phyloP scores from a whole-genome alignment of 2,329 filamentous ascomycete species.

The Aspergillus clavatus region DNA sequence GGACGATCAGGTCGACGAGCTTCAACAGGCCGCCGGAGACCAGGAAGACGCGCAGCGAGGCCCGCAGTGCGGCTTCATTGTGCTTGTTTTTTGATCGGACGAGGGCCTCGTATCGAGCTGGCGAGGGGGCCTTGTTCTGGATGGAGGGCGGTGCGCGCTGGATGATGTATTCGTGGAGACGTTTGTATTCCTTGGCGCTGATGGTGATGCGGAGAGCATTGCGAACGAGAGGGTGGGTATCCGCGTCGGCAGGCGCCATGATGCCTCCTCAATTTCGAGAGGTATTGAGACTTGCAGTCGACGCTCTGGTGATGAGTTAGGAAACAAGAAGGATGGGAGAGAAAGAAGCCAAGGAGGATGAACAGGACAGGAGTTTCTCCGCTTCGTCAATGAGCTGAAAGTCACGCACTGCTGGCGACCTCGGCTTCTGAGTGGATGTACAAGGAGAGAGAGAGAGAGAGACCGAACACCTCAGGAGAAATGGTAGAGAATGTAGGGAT shows the following conservation, averaged over 20 bases:
- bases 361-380: not conserved
- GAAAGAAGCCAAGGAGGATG: not conserved
- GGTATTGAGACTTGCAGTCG: not conserved
- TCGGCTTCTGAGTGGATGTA: not conserved
- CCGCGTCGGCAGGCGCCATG: conserved; percentile 24
- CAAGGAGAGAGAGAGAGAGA: no score
- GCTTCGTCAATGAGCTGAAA: not conserved
- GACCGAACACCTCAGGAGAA: no score
- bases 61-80: conserved; percentile 65
- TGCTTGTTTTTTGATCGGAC: conserved; percentile 56
- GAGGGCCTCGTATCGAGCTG: conserved; percentile 49
- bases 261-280: conserved; percentile 4
- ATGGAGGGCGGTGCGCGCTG: conserved; percentile 61
- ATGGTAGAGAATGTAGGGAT: no score
- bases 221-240: conserved; percentile 67
- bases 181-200: conserved; percentile 79
- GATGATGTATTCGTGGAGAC: conserved; percentile 76
- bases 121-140: conserved; percentile 49
- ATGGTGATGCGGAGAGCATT: conserved; percentile 81
- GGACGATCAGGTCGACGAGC: conserved; percentile 51
- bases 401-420: not conserved
- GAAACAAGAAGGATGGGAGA: not conserved
- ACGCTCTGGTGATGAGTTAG: not conserved
- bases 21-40: conserved; percentile 61
- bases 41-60: conserved; percentile 66